Percentiles rank a stretch among this genome's conserved stretches.
Evolutionary conservation across 2,329 filamentous ascomycete species (phyloP).

Genomic region (Colletotrichum truncatum): DNA sequence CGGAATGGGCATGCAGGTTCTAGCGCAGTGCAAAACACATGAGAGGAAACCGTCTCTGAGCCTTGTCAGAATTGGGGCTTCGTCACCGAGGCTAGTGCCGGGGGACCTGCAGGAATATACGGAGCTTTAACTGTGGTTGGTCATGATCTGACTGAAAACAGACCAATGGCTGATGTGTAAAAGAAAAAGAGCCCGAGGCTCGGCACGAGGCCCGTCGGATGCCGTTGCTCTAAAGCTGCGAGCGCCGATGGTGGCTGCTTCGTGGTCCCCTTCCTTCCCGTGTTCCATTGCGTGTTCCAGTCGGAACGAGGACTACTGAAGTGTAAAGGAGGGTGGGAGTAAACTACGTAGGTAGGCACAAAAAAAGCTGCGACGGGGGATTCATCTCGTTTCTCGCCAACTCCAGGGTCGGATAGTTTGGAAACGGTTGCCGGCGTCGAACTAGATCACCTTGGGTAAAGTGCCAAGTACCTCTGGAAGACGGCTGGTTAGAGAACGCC

Average conservation of each 20-base stretch:
- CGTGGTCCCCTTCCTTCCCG: neutral
- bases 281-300: constrained; percentile 20
- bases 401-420: neutral
- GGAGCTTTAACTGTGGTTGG: constrained; percentile 10
- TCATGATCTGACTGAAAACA: constrained; percentile 17
- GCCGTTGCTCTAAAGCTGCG: too few species aligned
- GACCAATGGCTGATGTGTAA: neutral
- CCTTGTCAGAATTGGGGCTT: constrained; percentile 3
- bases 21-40: neutral
- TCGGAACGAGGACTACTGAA: neutral
- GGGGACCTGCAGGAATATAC: constrained; percentile 12
- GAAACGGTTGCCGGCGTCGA: neutral
- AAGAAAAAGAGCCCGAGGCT: neutral
- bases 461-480: neutral
- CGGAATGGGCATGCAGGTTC: neutral
- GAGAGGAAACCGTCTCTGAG: neutral
- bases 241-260: neutral
- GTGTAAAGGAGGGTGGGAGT: neutral
- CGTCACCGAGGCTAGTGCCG: constrained; percentile 8
- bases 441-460: constrained; percentile 3
- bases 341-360: too few species aligned
- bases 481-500: neutral
- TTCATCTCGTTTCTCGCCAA: constrained; percentile 7
- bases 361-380: neutral
- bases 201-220: too few species aligned